These are phyloP conservation scores for Exophiala mesophila DNA, from an alignment of 2,329 filamentous ascomycete species.

Conservation along the genomic window DNA sequence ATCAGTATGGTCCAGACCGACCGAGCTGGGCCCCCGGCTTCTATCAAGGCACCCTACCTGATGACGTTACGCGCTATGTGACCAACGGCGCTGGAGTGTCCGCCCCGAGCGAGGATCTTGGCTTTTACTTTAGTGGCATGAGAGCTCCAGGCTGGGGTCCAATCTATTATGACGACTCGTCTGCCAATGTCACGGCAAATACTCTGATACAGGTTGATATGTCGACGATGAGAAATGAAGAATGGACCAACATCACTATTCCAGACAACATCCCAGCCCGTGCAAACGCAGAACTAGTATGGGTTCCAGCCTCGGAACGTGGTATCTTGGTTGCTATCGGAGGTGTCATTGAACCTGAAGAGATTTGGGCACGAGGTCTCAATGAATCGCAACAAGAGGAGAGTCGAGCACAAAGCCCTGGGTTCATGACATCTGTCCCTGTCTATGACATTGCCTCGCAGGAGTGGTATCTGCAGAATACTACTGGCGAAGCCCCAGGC, in stretches of 20 bases:
- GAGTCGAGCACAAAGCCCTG: slow-evolving; percentile 22
- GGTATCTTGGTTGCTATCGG: slow-evolving; percentile 38
- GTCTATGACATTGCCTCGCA: slow-evolving; percentile 35
- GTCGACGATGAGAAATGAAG: slow-evolving; percentile 44
- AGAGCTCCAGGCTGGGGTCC: slow-evolving; percentile 47
- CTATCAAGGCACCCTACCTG: slow-evolving; percentile 37
- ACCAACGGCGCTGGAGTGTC: slow-evolving; percentile 60
- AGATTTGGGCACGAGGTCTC: slow-evolving; percentile 20
- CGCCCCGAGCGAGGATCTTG: slow-evolving; percentile 64
- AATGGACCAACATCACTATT: slow-evolving; percentile 56
- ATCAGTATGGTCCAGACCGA: slow-evolving; percentile 47
- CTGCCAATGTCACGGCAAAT: slow-evolving; percentile 43
- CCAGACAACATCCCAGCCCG: slow-evolving; percentile 49
- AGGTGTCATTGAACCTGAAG: slow-evolving; percentile 29
- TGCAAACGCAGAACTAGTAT: slow-evolving; percentile 62
- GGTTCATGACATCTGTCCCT: slow-evolving; percentile 35
- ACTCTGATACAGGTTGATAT: slow-evolving; percentile 60
- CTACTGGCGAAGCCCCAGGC: slow-evolving; percentile 34
- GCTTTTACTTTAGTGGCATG: slow-evolving; percentile 67
- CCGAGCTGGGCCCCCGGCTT: slow-evolving; percentile 44
- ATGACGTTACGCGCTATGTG: slow-evolving; percentile 55
- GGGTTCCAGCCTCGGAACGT: slow-evolving; percentile 43
- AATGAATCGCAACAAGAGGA: slow-evolving; percentile 17
- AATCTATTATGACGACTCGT: slow-evolving; percentile 49
- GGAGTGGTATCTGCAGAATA: slow-evolving; percentile 39